Evolutionary conservation across 192 early-diverging fungal species (phyloP).

Genomic region (Irineochytrium annulatum): DNA sequence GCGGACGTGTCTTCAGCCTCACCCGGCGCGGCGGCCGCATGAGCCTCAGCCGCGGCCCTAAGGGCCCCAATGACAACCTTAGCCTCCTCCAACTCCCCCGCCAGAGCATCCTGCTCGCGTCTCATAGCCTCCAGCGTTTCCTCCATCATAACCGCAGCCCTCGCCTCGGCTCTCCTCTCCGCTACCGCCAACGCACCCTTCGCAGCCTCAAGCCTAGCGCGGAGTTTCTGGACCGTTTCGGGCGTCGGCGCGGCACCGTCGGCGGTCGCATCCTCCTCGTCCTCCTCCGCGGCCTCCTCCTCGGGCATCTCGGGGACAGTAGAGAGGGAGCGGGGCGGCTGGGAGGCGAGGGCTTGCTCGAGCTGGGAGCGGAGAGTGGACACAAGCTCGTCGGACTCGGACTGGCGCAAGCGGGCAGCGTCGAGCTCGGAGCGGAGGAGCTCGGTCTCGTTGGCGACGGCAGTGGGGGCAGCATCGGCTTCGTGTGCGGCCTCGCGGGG

Average conservation of each 20-base stretch:
- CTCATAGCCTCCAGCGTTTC: background rate
- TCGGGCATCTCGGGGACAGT: background rate
- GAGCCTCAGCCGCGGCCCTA: too few relatives aligned
- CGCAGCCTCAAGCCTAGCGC: background rate
- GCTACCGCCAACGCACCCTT: background rate
- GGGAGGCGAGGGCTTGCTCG: background rate
- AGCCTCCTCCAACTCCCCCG: background rate
- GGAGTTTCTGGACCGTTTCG: background rate
- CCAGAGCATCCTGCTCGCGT: background rate
- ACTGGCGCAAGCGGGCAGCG: background rate
- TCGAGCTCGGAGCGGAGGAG: background rate
- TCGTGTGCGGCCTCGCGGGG: background rate
- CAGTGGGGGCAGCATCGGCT: background rate
- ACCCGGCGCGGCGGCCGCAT: background rate
- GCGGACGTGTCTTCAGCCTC: background rate
- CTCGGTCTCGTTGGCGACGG: background rate
- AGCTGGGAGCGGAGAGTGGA: background rate
- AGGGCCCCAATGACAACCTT: background rate
- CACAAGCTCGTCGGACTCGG: background rate
- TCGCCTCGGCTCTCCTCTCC: background rate
- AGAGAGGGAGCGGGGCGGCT: background rate
- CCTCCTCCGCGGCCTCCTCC: background rate
- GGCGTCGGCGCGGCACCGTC: too few relatives aligned
- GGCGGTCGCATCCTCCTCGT: background rate
- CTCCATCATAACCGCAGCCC: slow-evolving; percentile 1